Evolutionary conservation across 371 early-diverging fungal species (phyloP).

Genomic region (Batkoa obscura): DNA sequence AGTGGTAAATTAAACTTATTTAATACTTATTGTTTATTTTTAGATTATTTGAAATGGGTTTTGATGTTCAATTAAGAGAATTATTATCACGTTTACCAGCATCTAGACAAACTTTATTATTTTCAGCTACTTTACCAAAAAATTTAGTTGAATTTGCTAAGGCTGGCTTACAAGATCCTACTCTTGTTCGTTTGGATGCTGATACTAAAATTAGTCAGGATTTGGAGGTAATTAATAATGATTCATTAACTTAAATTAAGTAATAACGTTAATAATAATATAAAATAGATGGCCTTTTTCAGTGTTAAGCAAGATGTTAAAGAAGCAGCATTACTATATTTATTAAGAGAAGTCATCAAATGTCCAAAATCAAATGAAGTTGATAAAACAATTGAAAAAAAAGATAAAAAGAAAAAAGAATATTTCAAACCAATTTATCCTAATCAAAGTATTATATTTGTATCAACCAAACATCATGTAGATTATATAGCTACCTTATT

Average conservation of each 20-base stretch:
- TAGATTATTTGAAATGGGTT: slow-evolving; percentile 91
- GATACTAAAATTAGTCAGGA: slow-evolving; percentile 86
- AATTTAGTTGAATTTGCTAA: slow-evolving; percentile 86
- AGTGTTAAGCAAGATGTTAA: slow-evolving; percentile 61
- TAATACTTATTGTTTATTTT: neutral
- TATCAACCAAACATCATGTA: slow-evolving; percentile 90
- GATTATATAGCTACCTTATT: slow-evolving; percentile 72
- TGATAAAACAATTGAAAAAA: slow-evolving; percentile 19
- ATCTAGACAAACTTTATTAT: slow-evolving; percentile 73
- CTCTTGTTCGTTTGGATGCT: slow-evolving; percentile 76
- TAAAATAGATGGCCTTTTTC: slow-evolving; percentile 59
- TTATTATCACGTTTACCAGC: slow-evolving; percentile 68
- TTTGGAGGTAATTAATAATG: slow-evolving; percentile 34
- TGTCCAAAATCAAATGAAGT: slow-evolving; percentile 4
- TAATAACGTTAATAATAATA: neutral
- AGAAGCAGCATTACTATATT: slow-evolving; percentile 71
- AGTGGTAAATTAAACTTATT: neutral
- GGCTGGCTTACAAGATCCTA: slow-evolving; percentile 85
- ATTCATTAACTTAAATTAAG: neutral
- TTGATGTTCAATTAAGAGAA: slow-evolving; percentile 85
- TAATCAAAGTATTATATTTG: slow-evolving; percentile 81
- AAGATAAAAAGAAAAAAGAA: slow-evolving; percentile 19
- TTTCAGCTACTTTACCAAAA: slow-evolving; percentile 89
- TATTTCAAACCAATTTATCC: slow-evolving; percentile 21
- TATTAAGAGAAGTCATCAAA: slow-evolving; percentile 59